A percentile compares a stretch with the other conserved stretches of the same genome.
Evolutionary conservation across 2,329 filamentous ascomycete species (phyloP).

Genomic region (Colletotrichum sp.): DNA sequence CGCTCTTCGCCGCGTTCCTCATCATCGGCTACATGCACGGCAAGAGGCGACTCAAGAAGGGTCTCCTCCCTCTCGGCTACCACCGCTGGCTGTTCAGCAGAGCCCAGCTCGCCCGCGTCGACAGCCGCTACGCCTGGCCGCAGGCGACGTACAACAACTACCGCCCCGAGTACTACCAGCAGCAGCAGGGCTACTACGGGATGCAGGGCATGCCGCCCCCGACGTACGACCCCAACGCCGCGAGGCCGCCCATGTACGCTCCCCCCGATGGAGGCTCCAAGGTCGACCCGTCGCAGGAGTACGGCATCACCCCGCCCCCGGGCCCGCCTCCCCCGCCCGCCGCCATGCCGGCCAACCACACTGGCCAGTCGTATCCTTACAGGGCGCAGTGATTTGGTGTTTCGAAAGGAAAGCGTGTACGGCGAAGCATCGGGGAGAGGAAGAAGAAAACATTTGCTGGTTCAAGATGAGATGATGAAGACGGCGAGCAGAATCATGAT

Average conservation of each 20-base stretch:
- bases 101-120: constrained; percentile 48
- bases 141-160: constrained; percentile 46
- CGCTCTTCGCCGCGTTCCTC: constrained; percentile 65
- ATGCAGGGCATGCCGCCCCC: constrained; percentile 62
- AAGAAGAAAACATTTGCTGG: background rate
- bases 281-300: constrained; percentile 46
- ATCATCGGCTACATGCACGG: constrained; percentile 75
- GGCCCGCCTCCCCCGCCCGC: constrained; percentile 49
- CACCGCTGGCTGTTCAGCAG: constrained; percentile 67
- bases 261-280: constrained; percentile 56
- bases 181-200: constrained; percentile 36
- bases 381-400: background rate
- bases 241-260: constrained; percentile 61
- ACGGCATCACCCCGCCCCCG: constrained; percentile 42
- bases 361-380: constrained; percentile 37
- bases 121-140: constrained; percentile 51
- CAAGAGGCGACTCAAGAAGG: constrained; percentile 67
- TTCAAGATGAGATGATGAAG: background rate
- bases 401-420: background rate
- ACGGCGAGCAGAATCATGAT: background rate
- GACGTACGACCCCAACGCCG: constrained; percentile 60
- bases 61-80: constrained; percentile 69
- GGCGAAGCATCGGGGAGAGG: background rate
- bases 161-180: constrained; percentile 37
- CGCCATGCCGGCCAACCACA: constrained; percentile 32